Base-by-base conservation (phyloP, 768 basidiomycete species). In the Tulasnella sp. region DNA sequence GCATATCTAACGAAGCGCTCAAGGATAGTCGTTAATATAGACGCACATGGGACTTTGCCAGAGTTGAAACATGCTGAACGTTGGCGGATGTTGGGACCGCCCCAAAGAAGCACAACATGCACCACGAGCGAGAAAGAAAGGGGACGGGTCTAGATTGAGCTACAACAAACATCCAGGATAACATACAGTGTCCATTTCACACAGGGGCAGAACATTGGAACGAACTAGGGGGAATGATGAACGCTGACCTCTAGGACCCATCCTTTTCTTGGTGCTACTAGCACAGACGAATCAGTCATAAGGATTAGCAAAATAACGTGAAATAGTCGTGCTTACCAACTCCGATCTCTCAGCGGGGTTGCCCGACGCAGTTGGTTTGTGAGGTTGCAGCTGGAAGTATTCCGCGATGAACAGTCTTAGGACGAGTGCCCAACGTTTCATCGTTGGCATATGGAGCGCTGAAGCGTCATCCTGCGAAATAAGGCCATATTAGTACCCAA, bases 391-490 rank as follows among this genome's bases (percentile, higher is more conserved):
- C 5, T 92, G 88, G 2, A 99, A 88, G 84, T 99, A 99, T 85
- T 98, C 98, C 1, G 92, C 87, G 81, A 95, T 88, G 82, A 98
- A 96, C 0, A 98, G 89, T 42, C 97, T 88, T 51, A 98, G 83
- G 74, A 99, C 88, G 40, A 96, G 85, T 82, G 93, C 93, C 98
- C 98, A 99, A 32, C 93, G 87, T 70, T 91, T 89, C 88, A 98
- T 89, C 0, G 95, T 96, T 10, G 92, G 88, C 69, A 93, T 85
- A 82, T 98, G 92, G 67, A 99, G 86, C 0, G 92, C 94, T 29
- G 90, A 88, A 10, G 91, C 95, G 84, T 98, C 93, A 83, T 99
- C 98, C 96, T 98, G 5, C 2, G 5, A 26, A 73, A 42, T 42
- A 29, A 13, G 2, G 11, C 1, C 70, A 20, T 18, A 48, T 42